Conservation (phyloP, 306 rosid genomes). For the Delonix regia region DNA sequence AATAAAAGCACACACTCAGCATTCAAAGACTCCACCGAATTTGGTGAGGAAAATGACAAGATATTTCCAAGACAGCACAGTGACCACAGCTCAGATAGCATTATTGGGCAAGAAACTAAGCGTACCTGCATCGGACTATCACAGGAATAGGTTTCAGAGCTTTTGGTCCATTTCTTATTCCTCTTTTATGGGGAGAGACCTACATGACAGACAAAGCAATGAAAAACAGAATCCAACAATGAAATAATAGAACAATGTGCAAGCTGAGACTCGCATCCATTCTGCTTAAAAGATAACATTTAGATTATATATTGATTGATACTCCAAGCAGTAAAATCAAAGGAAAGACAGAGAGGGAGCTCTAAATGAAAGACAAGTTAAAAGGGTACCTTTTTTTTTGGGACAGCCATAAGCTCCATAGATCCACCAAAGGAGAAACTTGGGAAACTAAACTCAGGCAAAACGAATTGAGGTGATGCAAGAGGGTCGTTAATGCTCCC, state of each 20-base stretch:
- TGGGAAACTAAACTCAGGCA: slow-evolving; percentile 63
- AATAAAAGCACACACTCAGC: not conserved
- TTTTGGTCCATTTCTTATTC: slow-evolving; percentile 82
- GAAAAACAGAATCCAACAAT: not conserved
- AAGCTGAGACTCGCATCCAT: slow-evolving; percentile 2
- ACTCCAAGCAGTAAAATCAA: slow-evolving; percentile 4
- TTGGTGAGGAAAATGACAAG: not conserved
- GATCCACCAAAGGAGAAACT: slow-evolving; percentile 57
- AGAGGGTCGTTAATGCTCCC: slow-evolving; percentile 40
- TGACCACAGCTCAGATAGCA: not conserved
- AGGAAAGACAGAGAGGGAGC: not conserved
- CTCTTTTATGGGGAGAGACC: slow-evolving; percentile 64
- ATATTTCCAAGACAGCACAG: slow-evolving; percentile 23
- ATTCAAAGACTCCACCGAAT: slow-evolving; percentile 3
- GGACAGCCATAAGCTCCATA: slow-evolving; percentile 95
- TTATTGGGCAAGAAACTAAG: slow-evolving; percentile 11
- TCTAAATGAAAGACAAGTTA: not conserved
- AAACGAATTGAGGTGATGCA: slow-evolving; percentile 43
- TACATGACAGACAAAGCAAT: slow-evolving; percentile 35
- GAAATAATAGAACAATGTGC: not conserved
- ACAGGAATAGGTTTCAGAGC: slow-evolving; percentile 84
- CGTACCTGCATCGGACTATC: slow-evolving; percentile 80
- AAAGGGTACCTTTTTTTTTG: slow-evolving; percentile 56
- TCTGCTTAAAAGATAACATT: not conserved
- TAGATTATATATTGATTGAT: not conserved